Evolutionary conservation across 1,139 yeast genomes (phyloP), one percentile per base, ranked within the genome.

Genomic region (Nakaseomyces bracarensis): DNA sequence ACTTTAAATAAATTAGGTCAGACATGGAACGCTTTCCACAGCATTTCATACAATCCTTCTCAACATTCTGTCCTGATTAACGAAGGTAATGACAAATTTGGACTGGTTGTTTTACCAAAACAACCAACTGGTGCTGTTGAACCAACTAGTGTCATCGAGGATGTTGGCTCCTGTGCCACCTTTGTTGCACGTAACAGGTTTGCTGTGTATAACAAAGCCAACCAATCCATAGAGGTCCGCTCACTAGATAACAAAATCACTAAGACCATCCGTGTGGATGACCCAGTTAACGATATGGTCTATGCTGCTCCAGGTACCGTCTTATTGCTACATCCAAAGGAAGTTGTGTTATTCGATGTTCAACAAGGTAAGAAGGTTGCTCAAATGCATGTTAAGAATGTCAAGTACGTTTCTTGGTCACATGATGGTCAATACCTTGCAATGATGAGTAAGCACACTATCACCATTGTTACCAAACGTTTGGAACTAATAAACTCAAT

Each of bases 121-220:
- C 93, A 86, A 61, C 82, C 83, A 36, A 79, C 93, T 40, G 96
- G 96, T 47, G 95, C 96, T 14, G 77, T 85, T 53, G 97, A 89
- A 59, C 95, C 96, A 42, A 72, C 81, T 16, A 82, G 82, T 49
- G 70, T 82, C 40, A 71, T 82, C 51, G 79, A 77, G 55, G 97
- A 96, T 46, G 77, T 78, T 45, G 96, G 94, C 38, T 79, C 77
- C 55, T 79, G 77, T 63, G 98, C 97, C 16, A 71, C 82, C 44
- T 93, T 91, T 64, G 85, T 93, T 52, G 86, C 96, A 15, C 81
- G 98, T 63, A 91, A 91, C 67, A 74, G 98, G 65, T 91, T 87
- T 66, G 95, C 85, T 46, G 84, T 84, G 29, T 84, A 83, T 62
- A 68, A 76, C 48, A 81, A 79, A 58, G 57, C 78, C 5, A 63